Base-by-base conservation (phyloP, 225 moss, liverwort and hornwort species). In the Sphagnum tenellum region DNA sequence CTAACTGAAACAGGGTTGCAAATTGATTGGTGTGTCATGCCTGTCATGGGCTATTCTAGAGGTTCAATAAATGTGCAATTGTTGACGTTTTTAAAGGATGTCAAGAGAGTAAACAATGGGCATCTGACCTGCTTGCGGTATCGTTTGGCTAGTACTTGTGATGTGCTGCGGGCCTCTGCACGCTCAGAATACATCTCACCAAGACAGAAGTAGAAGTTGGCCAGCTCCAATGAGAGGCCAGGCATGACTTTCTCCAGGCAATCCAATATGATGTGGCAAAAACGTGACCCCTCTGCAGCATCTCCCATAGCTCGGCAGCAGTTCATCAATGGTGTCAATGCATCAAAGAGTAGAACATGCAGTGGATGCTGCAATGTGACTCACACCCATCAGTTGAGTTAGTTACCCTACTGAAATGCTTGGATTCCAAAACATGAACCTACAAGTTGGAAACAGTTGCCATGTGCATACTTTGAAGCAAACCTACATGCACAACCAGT, bases 241-340 rank as follows among this genome's bases (percentile, higher is more conserved):
- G 84, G 86, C 59, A 88, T 49, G 13, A 89, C 84, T 79, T 86
- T 89, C 76, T 93, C 88, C 76, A 89, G 71, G 59, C 78, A 76
- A 44, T 75, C 67, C 66, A 88, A 67, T 11, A 93, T 82, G 56
- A 63, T 78, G n/a, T 75, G 76, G 76, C 89, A 88, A 55, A 89
- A 76, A 11, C 86, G 88, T 66, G 74, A 75, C 51, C 88, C 92
- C 47, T 88, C 89, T 52, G 79, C 81, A 65, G 75, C 75, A 76
- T 93, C 89, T 47, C 88, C 89, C 55, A 80, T 66, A 45, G 88
- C 88, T 66, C 89, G 89, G 70, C 89, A 89, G 80, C 93, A 88
- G 64, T 84, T 89, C 88, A 86, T 88, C 50, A 86, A 86, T 3
- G 89, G 88, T 54, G 89, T 88, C 78, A 88, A 82, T 12, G 82